Base-by-base conservation (phyloP, 371 early-diverging fungal species). In the Polyrhizophydium stewartii region DNA sequence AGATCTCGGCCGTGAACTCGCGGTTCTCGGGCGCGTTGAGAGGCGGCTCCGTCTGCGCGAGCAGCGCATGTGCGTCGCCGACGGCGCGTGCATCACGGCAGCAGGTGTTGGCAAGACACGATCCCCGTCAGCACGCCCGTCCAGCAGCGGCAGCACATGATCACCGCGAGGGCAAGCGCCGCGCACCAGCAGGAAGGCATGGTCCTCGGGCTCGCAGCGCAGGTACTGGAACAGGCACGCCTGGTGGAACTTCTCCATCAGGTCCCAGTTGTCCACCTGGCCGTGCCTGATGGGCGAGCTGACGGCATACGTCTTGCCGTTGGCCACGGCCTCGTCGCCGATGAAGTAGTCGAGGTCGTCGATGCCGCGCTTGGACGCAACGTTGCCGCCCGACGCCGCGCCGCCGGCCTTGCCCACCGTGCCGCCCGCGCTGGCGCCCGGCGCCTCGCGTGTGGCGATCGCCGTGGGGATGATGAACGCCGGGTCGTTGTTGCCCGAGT, bases 1-100 rank as follows among this genome's bases (percentile, higher is more conserved):
- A 95, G 79, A 99, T 98, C 84, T 99, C 97, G 60, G 96, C 94
- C 87, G 99, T 99, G 88, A 96, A 98, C 78, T 99, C 99, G 76
- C 99, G 92, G 90, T 99, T 99, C 73, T 87, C 90, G 84, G 98
- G 99, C 73, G 99, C 98, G 89, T 99, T 99, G 69, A 99, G 87
- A 35, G 99, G 99, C 31, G 99, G 99, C 78, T 99, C 99, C 56
- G 99, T 99, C 76, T 97, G 87, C 61, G 95, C 81, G 50, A 93
- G 47, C 73, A 81, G 38, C 16, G 55, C 52, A 31, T 41, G 25
- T 22, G n/a, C n/a, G n/a, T n/a, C n/a, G n/a, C n/a, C n/a, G 16
- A 38, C 19, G 21, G 17, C 52, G 2, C 28, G 52, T 5, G 43
- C 43, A 43, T 2, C 6, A 43, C 43, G 43, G 2, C 43, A 43